Percentiles rank a stretch among this genome's conserved stretches.
phyloP scores from a whole-genome alignment of 805 yeast genomes.

The Kockiozyma suomiensis region DNA sequence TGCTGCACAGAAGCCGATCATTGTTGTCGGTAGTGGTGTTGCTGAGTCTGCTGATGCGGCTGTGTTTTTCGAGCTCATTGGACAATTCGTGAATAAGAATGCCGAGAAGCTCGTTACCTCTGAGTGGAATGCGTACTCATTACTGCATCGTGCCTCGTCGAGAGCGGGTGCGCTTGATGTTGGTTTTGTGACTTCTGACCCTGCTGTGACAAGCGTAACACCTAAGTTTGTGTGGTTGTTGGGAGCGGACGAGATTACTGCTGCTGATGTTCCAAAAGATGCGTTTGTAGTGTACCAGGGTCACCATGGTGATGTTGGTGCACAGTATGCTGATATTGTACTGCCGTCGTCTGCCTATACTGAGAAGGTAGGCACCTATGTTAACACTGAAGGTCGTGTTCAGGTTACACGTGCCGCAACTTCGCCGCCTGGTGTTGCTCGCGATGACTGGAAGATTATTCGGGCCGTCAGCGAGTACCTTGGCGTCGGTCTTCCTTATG shows the following conservation, averaged over 20 bases:
- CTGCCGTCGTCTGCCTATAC: constrained; percentile 89
- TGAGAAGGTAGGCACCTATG: constrained; percentile 80
- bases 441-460: constrained; percentile 89
- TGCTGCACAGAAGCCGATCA: constrained; percentile 70
- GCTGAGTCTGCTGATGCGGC: constrained; percentile 66
- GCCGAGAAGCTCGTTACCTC: constrained; percentile 62
- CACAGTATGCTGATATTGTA: constrained; percentile 82
- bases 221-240: constrained; percentile 79
- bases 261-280: constrained; percentile 72
- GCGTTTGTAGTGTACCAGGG: constrained; percentile 90
- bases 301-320: constrained; percentile 89
- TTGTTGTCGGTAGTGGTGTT: constrained; percentile 80
- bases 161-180: constrained; percentile 84
- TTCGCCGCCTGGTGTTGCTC: constrained; percentile 83
- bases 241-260: constrained; percentile 80
- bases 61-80: constrained; percentile 61
- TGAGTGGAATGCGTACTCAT: constrained; percentile 80
- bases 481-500: constrained; percentile 72
- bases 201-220: constrained; percentile 50
- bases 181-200: constrained; percentile 65
- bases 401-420: constrained; percentile 85
- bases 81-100: constrained; percentile 58
- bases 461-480: constrained; percentile 81
- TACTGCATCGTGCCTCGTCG: constrained; percentile 84
- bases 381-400: constrained; percentile 88